Evolutionary conservation across 2,329 filamentous ascomycete genomes (phyloP), one percentile per base, ranked within the genome.

Genomic region (Claviceps cyperi): DNA sequence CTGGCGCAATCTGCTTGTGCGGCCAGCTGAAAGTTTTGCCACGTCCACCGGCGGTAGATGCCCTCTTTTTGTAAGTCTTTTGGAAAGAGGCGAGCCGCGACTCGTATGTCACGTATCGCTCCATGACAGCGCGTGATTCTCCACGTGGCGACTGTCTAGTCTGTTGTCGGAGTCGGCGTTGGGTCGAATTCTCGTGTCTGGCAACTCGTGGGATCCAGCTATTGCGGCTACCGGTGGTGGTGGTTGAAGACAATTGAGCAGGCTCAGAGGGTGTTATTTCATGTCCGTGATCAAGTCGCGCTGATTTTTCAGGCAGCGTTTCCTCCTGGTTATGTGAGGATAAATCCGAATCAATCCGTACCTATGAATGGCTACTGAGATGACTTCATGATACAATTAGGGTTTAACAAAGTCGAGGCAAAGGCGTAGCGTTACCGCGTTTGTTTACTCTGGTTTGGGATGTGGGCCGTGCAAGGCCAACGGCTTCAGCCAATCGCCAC

Each of bases 21-120:
- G 91, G 89, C 92, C 92, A 98, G 64, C 76, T 71, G 45, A 77
- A 67, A 49, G 72, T 63, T 62, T 83, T 83, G 51, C 70, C 71
- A 47, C 65, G 63, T 37, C 64, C 65, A 58, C 75, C 76, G 53
- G 79, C 73, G 52, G 74, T 78, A 13, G 86, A 92, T 32, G 77
- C 74, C 62, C 86, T 77, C 59, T 86, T 81, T 65, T 87, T 87
- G 40, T 75, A 69, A 38, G 76, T 69, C 49, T 72, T 72, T 47
- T 84, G 76, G 65, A 97, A 98, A 11, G 88, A 91, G 35, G 81
- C 81, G 37, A 96, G 69, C 46, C 92, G 86, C 58, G 81, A 83
- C 56, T 88, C 81, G 56, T 81, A 82, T 15, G 84, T 84, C 57
- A 77, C 72, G 62, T 73, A 81, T 51, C 51, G 38, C 13, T 51